Percentiles rank a stretch among this genome's conserved stretches.
Evolutionary conservation across 148 eudicot species (phyloP).

Genomic region (Chenopodium formosanum): DNA sequence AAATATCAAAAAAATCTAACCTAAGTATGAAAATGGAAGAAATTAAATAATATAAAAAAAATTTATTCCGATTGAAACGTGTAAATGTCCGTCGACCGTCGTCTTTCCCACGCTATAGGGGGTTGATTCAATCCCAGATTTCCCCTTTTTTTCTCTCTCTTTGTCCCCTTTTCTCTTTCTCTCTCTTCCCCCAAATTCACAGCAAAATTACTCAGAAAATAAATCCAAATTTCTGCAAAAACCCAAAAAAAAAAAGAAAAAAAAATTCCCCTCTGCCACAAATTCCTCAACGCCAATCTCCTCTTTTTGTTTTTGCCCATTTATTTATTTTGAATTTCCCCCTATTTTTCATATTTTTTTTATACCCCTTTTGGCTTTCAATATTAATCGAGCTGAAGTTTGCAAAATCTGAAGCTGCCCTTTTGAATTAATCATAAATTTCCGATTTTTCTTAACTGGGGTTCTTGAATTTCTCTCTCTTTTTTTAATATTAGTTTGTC

Average conservation of each 20-base stretch:
- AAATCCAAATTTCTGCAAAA: slow-evolving; percentile 21
- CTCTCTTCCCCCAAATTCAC: neutral
- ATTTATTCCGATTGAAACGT: slow-evolving; percentile 18
- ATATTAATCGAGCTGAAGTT: neutral
- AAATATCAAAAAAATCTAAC: neutral
- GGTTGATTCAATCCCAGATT: slow-evolving; percentile 1
- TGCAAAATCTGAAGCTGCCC: slow-evolving; percentile 14
- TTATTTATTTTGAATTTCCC: neutral
- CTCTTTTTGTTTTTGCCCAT: neutral
- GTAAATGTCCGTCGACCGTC: slow-evolving; percentile 26
- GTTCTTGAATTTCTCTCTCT: neutral
- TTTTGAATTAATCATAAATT: neutral
- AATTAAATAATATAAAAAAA: neutral
- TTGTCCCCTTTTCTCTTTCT: neutral
- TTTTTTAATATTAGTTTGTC: neutral
- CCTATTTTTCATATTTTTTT: neutral
- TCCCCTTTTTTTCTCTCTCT: slow-evolving; percentile 6
- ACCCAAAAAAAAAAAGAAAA: neutral
- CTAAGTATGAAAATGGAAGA: neutral
- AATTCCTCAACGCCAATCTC: slow-evolving; percentile 16
- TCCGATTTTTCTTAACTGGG: slow-evolving; percentile 19
- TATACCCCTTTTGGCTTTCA: neutral
- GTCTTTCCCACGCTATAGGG: slow-evolving; percentile 19
- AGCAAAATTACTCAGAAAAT: neutral
- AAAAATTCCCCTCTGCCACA: slow-evolving; percentile 22